Conservation (phyloP, 2,329 filamentous ascomycete species). For the Phyllosticta paracitricarpa region DNA sequence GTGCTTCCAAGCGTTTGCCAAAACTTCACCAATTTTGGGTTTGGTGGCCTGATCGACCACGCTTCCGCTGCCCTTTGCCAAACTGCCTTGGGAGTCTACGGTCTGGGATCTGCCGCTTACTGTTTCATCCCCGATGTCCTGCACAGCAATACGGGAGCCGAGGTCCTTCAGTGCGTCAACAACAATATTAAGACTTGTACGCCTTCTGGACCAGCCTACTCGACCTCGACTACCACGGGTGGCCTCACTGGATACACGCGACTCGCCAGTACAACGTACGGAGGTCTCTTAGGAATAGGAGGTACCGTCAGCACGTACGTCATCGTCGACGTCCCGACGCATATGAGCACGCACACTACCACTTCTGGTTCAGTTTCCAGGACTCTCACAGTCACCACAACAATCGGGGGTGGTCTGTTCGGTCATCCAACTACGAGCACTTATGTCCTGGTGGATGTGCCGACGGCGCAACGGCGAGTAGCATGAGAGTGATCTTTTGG, state of each 20-base stretch:
- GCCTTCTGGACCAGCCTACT: neutral
- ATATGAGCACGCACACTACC: neutral
- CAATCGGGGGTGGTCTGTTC: neutral
- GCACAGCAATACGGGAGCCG: neutral
- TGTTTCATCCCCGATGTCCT: neutral
- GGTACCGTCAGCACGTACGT: neutral
- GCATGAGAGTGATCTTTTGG: neutral
- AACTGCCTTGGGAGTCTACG: neutral
- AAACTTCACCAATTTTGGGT: neutral
- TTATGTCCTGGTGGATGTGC: neutral
- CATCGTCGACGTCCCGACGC: neutral
- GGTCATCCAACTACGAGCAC: neutral
- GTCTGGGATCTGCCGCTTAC: neutral
- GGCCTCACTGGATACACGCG: neutral
- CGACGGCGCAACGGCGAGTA: neutral
- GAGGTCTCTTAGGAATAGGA: neutral
- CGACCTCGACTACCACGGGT: neutral
- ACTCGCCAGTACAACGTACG: neutral
- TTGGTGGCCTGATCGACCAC: neutral
- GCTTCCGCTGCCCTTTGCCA: neutral
- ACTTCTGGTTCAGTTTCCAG: neutral
- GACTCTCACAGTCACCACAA: neutral
- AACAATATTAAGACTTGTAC: neutral
- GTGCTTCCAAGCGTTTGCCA: neutral
- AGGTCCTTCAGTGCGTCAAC: neutral